These are phyloP conservation scores for Colletotrichum kahawae DNA, from an alignment of 2,329 filamentous ascomycete genomes.

Conservation along the genomic window DNA sequence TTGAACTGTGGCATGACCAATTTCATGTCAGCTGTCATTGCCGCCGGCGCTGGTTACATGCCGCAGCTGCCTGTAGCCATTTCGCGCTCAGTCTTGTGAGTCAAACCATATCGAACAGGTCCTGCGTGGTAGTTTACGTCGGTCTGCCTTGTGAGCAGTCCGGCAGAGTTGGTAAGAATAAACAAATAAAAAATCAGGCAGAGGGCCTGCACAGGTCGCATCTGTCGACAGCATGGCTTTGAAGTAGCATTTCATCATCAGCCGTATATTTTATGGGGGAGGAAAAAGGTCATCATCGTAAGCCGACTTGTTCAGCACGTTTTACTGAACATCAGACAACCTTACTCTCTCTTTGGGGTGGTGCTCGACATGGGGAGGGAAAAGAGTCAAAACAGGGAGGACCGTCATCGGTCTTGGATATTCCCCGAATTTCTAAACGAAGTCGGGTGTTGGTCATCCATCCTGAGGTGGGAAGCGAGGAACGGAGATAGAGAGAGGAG, in stretches of 20 bases:
- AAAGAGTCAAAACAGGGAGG: slow-evolving; percentile 1
- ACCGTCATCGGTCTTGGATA: not conserved
- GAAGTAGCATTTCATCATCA: not conserved
- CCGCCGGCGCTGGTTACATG: not conserved
- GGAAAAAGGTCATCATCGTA: not conserved
- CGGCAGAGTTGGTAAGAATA: not conserved
- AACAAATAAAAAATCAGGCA: not conserved
- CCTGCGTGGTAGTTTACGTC: too few relatives aligned
- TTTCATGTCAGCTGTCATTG: not conserved
- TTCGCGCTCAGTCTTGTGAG: not conserved
- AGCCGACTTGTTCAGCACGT: not conserved
- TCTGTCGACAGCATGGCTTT: not conserved
- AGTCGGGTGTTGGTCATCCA: not conserved
- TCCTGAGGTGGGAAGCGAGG: not conserved
- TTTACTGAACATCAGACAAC: not conserved
- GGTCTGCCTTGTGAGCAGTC: not conserved
- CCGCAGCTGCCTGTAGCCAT: not conserved
- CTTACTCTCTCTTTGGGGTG: not conserved
- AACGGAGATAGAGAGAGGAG: not conserved
- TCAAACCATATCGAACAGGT: not conserved
- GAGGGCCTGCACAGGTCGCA: not conserved
- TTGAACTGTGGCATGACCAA: not conserved
- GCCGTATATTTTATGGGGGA: not conserved
- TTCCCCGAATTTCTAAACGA: not conserved
- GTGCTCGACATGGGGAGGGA: not conserved